Percentiles rank a stretch among this genome's conserved stretches.
phyloP scores from a whole-genome alignment of 371 early-diverging fungal genomes.

The Coemansia sp. region DNA sequence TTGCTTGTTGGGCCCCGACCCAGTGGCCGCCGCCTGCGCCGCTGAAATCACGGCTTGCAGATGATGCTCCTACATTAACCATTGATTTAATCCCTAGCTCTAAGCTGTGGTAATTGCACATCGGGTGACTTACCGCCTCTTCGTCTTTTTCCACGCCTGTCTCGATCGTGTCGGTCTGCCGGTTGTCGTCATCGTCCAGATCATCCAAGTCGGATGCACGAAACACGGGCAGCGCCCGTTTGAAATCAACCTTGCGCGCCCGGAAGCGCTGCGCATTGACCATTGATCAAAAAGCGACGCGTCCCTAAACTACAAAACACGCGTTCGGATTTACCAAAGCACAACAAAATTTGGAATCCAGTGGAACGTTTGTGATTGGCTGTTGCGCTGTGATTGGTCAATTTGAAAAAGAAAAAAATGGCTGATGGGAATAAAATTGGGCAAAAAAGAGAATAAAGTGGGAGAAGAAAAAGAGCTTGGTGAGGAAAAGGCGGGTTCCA shows the following conservation, averaged over 20 bases:
- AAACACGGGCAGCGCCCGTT: conserved; percentile 78
- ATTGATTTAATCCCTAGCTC: background rate
- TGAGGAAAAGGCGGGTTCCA: too few species aligned
- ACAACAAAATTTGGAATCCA: background rate
- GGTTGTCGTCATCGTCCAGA: conserved; percentile 75
- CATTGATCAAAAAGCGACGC: conserved; percentile 20
- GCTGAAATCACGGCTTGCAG: conserved; percentile 91
- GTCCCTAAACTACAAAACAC: background rate
- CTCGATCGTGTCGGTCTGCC: conserved; percentile 71
- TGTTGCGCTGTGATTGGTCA: conserved; percentile 1
- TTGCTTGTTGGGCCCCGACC: conserved; percentile 43
- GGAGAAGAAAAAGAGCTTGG: background rate
- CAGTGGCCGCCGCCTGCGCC: conserved; percentile 66
- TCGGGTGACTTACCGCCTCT: conserved; percentile 66
- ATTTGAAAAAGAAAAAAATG: conserved; percentile 10
- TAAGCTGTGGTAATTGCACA: too few species aligned
- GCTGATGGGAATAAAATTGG: conserved; percentile 5
- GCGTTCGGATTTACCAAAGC: background rate
- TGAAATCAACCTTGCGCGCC: conserved; percentile 86
- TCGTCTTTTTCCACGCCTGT: conserved; percentile 94
- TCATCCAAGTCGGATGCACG: conserved; percentile 83
- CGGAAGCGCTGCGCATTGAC: conserved; percentile 68
- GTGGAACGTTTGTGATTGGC: conserved; percentile 7
- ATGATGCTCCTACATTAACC: conserved; percentile 78
- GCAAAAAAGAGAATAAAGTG: background rate